Base-by-base conservation (phyloP, 1,139 yeast species). In the Yamadazyma songkhlaensis region DNA sequence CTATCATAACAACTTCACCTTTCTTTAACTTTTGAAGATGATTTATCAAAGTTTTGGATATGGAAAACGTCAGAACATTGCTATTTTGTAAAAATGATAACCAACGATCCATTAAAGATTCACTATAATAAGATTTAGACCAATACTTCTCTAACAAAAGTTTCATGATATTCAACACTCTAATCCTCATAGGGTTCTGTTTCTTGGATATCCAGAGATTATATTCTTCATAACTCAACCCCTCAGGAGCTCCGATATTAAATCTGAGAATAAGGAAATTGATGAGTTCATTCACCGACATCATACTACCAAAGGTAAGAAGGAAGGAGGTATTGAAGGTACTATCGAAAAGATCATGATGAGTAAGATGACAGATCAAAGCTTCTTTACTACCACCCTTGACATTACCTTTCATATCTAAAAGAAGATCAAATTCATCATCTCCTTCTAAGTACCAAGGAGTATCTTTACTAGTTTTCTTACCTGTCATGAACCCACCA, bases 301-400 rank as follows among this genome's bases (percentile, higher is more conserved):
- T 77, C 55, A 90, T 85, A 31, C 94, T 81, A 29, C 86, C 72
- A 59, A 87, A 89, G 0, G 95, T 82, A 23, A 83, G 64, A 43
- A 90, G 64, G 64, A 90, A 79, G 0, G 89, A 77, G 8, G 82
- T 67, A 51, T 81, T 84, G 61, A 83, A 90, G 17, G 74, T 69
- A 9, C 82, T 75, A 55, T 87, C 95, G 37, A 77, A 67, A 33
- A 75, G 62, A 41, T 79, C 80, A 54, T 90, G 96, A 52, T 84
- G 86, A 0, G 96, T 87, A 43, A 92, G 69, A 57, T 86, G 89
- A 36, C 92, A 86, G 9, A 92, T 74, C 38, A 92, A 64, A 0
- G 96, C 96, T 38, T 77, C 81, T 40, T 80, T 76, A 0, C 95
- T 81, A 5, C 97, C 97, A 32, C 97, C 97, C 54, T 84, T 84